Base-by-base conservation (phyloP, 2,329 filamentous ascomycete genomes). In the Monilinia fructicola region DNA sequence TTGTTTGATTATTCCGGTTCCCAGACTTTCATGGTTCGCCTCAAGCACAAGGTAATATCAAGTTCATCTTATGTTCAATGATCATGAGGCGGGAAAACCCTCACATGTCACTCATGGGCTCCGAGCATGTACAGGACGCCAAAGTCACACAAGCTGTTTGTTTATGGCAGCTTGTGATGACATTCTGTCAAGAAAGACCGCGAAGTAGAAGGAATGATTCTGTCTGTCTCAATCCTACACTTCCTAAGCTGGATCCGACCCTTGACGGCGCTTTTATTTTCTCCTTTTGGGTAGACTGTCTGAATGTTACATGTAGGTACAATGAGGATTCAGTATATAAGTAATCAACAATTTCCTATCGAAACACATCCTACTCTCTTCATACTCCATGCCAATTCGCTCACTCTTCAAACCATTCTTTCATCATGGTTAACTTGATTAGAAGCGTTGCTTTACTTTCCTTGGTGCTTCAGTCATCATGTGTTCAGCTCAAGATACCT, bases 401-500 rank as follows among this genome's bases (percentile, higher is more conserved):
- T 4, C 12, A 50, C 26, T n/a, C 21, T 31, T 44, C 46, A 59
- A 53, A 23, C 23, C 18, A 46, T 48, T 35, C 48, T 9, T 66
- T 61, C 64, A 66, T 31, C 55, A 66, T 66, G 64, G 56, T 60
- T 44, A 61, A 54, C 35, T 12, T 66, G 38, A 50, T 61, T 2
- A 46, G 10, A 44, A 50, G 54, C 46, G 26, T 61, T 11, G 7
- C 62, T 44, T 60, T 53, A 5, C 48, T 61, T 18, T 61, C 56
- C 46, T 21, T 66, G 10, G 64, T 44, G n/a, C 44, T 66, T 31
- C 54, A 61, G 16, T 60, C 64, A 42, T 66, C 64, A 62, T 66
- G 64, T 46, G 38, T 38, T 26, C 64, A 66, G 40, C 38, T 66
- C 46, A 53, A 66, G n/a, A 66, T 66, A 53, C 64, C 64, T 11